Conservation (phyloP, 129 eudicot genomes). For the Pittosporum tobira region DNA sequence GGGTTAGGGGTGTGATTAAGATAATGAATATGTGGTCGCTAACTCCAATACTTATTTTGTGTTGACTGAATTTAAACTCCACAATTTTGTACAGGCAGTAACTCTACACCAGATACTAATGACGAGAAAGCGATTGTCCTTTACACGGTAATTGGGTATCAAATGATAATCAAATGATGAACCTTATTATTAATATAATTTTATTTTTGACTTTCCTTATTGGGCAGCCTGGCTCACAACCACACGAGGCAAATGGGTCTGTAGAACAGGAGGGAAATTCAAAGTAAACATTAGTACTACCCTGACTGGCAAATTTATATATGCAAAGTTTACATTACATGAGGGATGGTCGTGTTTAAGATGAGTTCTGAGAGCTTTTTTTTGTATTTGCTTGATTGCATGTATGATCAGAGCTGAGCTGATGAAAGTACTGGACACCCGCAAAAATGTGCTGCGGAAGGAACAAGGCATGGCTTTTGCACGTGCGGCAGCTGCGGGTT, state of each 20-base stretch:
- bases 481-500: slow-evolving; percentile 95
- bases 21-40: background rate
- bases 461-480: slow-evolving; percentile 99
- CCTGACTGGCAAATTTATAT: slow-evolving; percentile 1
- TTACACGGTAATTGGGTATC: slow-evolving; percentile 48
- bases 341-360: background rate
- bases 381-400: background rate
- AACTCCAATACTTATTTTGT: background rate
- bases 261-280: slow-evolving; percentile 56
- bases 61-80: slow-evolving; percentile 11
- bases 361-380: background rate
- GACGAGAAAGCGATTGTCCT: slow-evolving; percentile 86
- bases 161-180: slow-evolving; percentile 1
- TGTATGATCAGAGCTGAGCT: slow-evolving; percentile 62
- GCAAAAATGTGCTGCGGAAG: slow-evolving; percentile 66
- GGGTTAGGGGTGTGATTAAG: no score
- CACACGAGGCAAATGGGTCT: slow-evolving; percentile 35
- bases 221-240: slow-evolving; percentile 54
- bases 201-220: slow-evolving; percentile 10
- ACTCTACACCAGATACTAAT: slow-evolving; percentile 28
- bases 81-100: slow-evolving; percentile 46
- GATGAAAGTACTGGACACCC: slow-evolving; percentile 75
- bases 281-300: slow-evolving; percentile 34
- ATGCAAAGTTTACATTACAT: background rate
- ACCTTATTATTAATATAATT: background rate